Base-by-base conservation (phyloP, 257 asterid species). In the Sherardia arvensis region DNA sequence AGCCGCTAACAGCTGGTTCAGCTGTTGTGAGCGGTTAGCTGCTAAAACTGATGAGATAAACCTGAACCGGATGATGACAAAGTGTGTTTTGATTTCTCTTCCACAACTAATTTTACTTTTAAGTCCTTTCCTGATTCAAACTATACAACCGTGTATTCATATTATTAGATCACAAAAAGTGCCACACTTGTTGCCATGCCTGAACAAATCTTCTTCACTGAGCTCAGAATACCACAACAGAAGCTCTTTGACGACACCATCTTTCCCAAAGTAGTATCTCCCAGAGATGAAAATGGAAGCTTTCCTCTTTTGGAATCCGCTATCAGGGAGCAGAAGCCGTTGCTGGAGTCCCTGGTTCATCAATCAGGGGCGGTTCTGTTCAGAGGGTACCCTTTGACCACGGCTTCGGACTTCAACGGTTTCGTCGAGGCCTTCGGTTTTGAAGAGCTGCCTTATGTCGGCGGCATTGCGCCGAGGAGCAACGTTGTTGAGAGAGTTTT, bases 391-490 rank as follows among this genome's bases (percentile, higher is more conserved):
- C 72, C 80, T 5, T 12, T 83, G 10, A 30, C 66, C 26, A 71
- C 87, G 9, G 90, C 98, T n/a, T 76, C 85, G 3, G 94, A 81
- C 71, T 91, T 91, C 84, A 88, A 88, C 69, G 79, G 83, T 70
- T 85, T 79, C 57, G 96, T 91, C 23, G 98, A 86, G 68, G 91
- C 92, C 53, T 88, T 91, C 17, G 95, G 85, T 25, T 86, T 78
- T 66, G 85, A 83, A 30, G 96, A 91, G 66, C 72, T 88, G 79
- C 96, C 95, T 32, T 91, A 88, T 9, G 84, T 88, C n/a, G 96
- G 98, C 68, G 95, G 96, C 45, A 92, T 81, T 29, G 94, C 98
- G 61, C 94, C 96, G 22, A 71, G 96, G 73, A 86, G 78, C 1
- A 88, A 75, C 59, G 86, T 91, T 32, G 82, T 84, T 32, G 96